These are phyloP conservation scores for Collybiopsis luxurians DNA, from an alignment of 768 basidiomycete genomes.

Conservation along the genomic window DNA sequence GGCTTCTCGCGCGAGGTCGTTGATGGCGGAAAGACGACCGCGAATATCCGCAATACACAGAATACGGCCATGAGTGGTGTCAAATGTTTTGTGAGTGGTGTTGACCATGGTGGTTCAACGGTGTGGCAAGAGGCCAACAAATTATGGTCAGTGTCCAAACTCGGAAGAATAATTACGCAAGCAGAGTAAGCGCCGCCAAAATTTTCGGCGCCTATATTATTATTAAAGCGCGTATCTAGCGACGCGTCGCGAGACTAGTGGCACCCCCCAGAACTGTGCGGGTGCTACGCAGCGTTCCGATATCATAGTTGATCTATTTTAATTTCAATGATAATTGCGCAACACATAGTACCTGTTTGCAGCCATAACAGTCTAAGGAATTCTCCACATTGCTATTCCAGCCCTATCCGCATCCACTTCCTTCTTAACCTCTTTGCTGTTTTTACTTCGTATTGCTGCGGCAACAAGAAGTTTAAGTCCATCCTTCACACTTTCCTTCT, in stretches of 20 bases:
- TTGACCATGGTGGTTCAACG: not conserved
- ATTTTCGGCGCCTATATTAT: too few relatives aligned
- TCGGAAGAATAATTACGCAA: not conserved
- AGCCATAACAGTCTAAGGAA: slow-evolving; percentile 46
- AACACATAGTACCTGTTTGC: too few relatives aligned
- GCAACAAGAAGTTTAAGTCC: slow-evolving; percentile 52
- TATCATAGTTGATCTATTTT: too few relatives aligned
- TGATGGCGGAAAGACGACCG: slow-evolving; percentile 83
- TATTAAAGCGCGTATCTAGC: too few relatives aligned
- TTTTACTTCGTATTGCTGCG: slow-evolving; percentile 49
- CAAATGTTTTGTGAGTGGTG: slow-evolving; percentile 76
- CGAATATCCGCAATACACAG: slow-evolving; percentile 95
- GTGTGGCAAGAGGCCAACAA: not conserved
- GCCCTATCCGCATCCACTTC: slow-evolving; percentile 54
- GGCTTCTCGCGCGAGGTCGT: slow-evolving; percentile 84
- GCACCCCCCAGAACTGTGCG: too few relatives aligned
- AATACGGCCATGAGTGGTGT: slow-evolving; percentile 79
- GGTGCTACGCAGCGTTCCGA: too few relatives aligned
- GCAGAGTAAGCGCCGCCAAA: not conserved
- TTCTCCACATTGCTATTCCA: slow-evolving; percentile 68
- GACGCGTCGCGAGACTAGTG: too few relatives aligned
- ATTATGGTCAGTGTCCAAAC: not conserved
- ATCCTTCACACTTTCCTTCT: slow-evolving; percentile 41
- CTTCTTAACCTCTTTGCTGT: slow-evolving; percentile 52
- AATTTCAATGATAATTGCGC: too few relatives aligned